Conservation (phyloP, 1,284 basidiomycete species). For the Phellinidium pouzarii region DNA sequence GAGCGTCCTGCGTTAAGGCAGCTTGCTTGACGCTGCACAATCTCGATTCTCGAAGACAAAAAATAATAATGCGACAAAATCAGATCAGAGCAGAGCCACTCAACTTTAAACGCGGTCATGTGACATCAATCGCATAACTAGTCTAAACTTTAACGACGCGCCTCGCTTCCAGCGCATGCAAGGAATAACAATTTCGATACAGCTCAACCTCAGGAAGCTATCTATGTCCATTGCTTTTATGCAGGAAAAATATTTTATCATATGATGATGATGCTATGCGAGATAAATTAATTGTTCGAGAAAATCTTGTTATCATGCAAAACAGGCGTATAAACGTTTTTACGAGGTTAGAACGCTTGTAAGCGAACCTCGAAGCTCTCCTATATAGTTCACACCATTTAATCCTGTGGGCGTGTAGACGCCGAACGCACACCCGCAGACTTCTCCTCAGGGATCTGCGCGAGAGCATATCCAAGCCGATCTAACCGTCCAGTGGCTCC, state of each 20-base stretch:
- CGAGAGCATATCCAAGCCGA: not conserved
- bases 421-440: not conserved
- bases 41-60: too few species aligned
- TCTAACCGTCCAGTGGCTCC: not conserved
- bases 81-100: too few species aligned
- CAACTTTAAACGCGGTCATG: not conserved
- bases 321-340: not conserved
- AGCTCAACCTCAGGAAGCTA: too few species aligned
- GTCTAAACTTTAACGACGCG: not conserved
- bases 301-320: not conserved
- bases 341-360: not conserved
- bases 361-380: not conserved
- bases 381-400: not conserved
- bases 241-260: not conserved
- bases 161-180: too few species aligned
- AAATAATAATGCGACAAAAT: too few species aligned
- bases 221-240: too few species aligned
- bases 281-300: not conserved
- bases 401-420: not conserved
- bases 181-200: too few species aligned
- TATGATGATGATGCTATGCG: not conserved
- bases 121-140: not conserved
- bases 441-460: slow-evolving; percentile 8
- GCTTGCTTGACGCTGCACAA: too few species aligned
- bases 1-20: too few species aligned